Base-by-base conservation (phyloP, 1,284 basidiomycete genomes). In the Serendipita sp. region DNA sequence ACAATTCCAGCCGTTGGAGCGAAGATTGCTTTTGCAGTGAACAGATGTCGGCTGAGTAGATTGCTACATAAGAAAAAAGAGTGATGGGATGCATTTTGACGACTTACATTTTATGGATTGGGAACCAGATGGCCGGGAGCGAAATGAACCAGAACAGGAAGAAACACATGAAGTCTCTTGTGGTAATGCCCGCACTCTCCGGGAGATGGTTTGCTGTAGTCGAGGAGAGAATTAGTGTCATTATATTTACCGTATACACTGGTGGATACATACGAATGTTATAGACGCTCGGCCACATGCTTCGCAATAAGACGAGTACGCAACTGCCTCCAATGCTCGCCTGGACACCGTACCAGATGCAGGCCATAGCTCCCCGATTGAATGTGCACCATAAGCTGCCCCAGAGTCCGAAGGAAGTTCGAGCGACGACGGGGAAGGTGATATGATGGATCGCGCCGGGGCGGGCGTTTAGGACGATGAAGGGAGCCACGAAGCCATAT, bases 91-190 rank as follows among this genome's bases (percentile, higher is more conserved):
- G 60, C 43, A 62, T 69, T 64, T 22, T 63, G 61, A 62, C 62
- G 64, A 65, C 79, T 64, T 68, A 83, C 82, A 92, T 84, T 71
- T 87, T 81, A 75, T 91, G 87, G 49, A 91, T 83, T 2, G 87
- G 87, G 64, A 90, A 84, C 82, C 83, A 89, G 66, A 91, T 86
- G 30, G 84, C 82, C 2, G 88, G 87, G 10, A 93, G 77, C 38
- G 83, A 87, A 62, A 91, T 78, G 47, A 91, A 74, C 82, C 88
- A 91, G 77, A 92, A 94, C 65, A 94, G 76, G 77, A 93, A 85
- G 79, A 93, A 94, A 66, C 82, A 83, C 73, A 92, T 74, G 68
- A 88, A 87, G 71, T 87, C 83, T 44, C 78, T 75, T 1, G 84
- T 85, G 55, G 77, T 85, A 13, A 82, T 88, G 35, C 86, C 87